These are phyloP conservation scores for Panicum virgatum DNA, from an alignment of 202 grass and related monocot species.

Conservation along the genomic window DNA sequence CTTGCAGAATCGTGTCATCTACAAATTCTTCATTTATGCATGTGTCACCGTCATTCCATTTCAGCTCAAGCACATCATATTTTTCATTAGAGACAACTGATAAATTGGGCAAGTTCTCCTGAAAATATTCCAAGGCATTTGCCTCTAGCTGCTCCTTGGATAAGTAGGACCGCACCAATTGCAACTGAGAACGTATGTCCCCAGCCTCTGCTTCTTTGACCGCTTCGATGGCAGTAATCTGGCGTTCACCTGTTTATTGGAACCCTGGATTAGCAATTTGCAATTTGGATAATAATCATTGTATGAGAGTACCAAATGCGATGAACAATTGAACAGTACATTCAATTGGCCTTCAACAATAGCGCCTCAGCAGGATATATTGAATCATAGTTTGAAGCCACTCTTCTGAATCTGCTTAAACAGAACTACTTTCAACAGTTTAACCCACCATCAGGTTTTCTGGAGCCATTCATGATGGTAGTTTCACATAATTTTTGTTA, in stretches of 20 bases:
- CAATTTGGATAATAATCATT: background rate
- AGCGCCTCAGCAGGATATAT: background rate
- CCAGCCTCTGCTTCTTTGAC: slow-evolving; percentile 53
- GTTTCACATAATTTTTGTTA: background rate
- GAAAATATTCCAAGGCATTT: slow-evolving; percentile 63
- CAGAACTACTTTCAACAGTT: background rate
- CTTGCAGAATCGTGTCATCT: slow-evolving; percentile 38
- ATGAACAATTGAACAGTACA: background rate
- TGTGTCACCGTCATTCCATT: slow-evolving; percentile 55
- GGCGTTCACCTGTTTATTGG: slow-evolving; percentile 50
- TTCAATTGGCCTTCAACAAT: background rate
- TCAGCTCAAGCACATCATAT: slow-evolving; percentile 55
- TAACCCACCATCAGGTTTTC: background rate
- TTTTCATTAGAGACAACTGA: slow-evolving; percentile 50
- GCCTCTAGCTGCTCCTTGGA: slow-evolving; percentile 61
- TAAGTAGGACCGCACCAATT: slow-evolving; percentile 46
- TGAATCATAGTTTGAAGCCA: background rate
- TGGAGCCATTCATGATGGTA: background rate
- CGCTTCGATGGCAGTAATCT: slow-evolving; percentile 62
- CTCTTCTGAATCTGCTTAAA: background rate
- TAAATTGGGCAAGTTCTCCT: slow-evolving; percentile 69
- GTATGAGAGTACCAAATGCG: background rate
- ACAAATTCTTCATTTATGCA: slow-evolving; percentile 32
- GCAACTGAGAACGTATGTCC: slow-evolving; percentile 53
- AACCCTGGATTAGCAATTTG: slow-evolving; percentile 29